Percentiles rank a stretch among this genome's conserved stretches.
Evolutionary conservation across 129 eudicot species (phyloP).

Genomic region (Saposhnikovia divaricata): DNA sequence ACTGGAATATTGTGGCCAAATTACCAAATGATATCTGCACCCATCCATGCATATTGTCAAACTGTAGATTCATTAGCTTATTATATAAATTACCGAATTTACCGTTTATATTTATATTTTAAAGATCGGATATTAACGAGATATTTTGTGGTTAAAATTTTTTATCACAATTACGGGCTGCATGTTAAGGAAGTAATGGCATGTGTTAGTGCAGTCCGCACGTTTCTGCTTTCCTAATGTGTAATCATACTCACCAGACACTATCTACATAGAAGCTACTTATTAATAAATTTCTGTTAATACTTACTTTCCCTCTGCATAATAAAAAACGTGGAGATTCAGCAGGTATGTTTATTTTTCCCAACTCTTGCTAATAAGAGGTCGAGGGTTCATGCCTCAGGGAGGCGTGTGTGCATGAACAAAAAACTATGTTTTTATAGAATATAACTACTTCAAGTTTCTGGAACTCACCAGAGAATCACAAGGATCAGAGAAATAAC

Average conservation of each 20-base stretch:
- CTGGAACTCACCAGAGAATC: constrained; percentile 57
- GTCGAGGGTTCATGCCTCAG: background rate
- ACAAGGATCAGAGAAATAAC: constrained; percentile 60
- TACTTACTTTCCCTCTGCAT: background rate
- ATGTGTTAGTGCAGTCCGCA: background rate
- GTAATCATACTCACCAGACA: background rate
- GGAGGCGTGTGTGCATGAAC: background rate
- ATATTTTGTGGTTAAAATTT: background rate
- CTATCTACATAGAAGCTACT: background rate
- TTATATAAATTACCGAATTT: no score
- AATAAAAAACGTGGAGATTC: background rate
- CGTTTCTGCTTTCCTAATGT: background rate
- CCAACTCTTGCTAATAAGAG: background rate
- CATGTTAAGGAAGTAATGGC: background rate
- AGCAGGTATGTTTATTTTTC: background rate
- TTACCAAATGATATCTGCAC: no score
- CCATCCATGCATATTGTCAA: no score
- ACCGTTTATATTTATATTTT: no score
- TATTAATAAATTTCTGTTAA: background rate
- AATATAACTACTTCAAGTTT: background rate
- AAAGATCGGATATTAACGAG: background rate
- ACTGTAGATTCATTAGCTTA: no score
- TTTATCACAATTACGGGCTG: background rate
- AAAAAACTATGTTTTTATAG: background rate
- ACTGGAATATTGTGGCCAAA: no score